Conservation (phyloP, 495 filamentous ascomycete genomes). For the Umbilicaria muhlenbergii region DNA sequence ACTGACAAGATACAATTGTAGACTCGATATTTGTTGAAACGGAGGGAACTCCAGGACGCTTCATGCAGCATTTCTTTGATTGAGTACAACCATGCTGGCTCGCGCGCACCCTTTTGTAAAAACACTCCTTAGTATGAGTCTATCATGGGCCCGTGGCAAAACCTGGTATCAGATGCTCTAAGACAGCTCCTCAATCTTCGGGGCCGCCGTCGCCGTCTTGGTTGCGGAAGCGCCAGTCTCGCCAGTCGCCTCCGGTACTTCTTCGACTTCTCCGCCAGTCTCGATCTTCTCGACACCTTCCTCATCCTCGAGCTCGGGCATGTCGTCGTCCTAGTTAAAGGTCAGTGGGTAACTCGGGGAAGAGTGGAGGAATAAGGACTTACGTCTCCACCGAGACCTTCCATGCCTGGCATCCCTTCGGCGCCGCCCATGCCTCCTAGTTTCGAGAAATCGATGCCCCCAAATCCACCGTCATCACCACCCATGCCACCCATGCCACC, state of each 20-base stretch:
- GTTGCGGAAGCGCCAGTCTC: slow-evolving; percentile 6
- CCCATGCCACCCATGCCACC: slow-evolving; percentile 39
- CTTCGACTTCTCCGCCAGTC: slow-evolving; percentile 20
- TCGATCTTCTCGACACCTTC: slow-evolving; percentile 27
- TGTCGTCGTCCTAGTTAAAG: slow-evolving; percentile 32
- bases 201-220: slow-evolving; percentile 15
- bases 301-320: slow-evolving; percentile 41
- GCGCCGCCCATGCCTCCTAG: slow-evolving; percentile 48
- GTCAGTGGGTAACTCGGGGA: slow-evolving; percentile 24
- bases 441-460: slow-evolving; percentile 76
- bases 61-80: too few relatives aligned
- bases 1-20: too few relatives aligned
- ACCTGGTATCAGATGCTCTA: slow-evolving; percentile 12
- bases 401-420: slow-evolving; percentile 31
- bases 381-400: slow-evolving; percentile 33
- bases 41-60: too few relatives aligned
- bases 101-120: too few relatives aligned
- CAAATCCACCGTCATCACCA: slow-evolving; percentile 24
- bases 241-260: slow-evolving; percentile 12
- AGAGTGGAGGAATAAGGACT: slow-evolving; percentile 35
- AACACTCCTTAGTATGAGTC: too few relatives aligned
- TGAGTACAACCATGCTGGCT: too few relatives aligned
- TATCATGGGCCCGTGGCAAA: too few relatives aligned
- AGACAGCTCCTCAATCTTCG: slow-evolving; percentile 44
- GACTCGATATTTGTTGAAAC: too few relatives aligned